A percentile compares a stretch with the other conserved stretches of the same genome.
Evolutionary conservation across 129 eudicot genomes (phyloP).

Genomic region (Apium graveolens): DNA sequence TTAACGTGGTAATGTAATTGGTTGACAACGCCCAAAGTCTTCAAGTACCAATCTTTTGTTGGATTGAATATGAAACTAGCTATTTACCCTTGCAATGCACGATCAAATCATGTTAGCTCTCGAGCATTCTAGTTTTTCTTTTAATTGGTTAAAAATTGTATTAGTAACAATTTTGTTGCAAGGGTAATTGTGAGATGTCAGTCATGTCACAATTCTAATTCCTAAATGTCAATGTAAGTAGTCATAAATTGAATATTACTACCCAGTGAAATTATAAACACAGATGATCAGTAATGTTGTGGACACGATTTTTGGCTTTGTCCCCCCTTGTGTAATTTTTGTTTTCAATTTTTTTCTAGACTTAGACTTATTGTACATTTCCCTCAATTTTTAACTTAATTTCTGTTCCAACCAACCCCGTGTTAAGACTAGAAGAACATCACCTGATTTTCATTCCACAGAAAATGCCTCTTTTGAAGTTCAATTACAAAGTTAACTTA

Average conservation of each 20-base stretch:
- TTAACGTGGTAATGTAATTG: background rate
- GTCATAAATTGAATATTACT: background rate
- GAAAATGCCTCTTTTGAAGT: background rate
- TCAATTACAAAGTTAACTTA: too few relatives aligned
- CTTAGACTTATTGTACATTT: too few relatives aligned
- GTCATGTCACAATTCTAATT: background rate
- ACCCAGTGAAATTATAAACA: background rate
- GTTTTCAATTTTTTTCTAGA: too few relatives aligned
- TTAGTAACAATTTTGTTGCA: background rate
- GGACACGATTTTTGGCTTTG: too few relatives aligned
- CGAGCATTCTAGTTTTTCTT: too few relatives aligned
- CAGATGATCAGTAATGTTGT: background rate
- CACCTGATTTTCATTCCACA: background rate
- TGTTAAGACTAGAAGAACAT: background rate
- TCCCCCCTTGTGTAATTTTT: too few relatives aligned
- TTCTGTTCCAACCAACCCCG: background rate
- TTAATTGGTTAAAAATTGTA: too few relatives aligned
- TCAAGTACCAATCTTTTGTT: background rate
- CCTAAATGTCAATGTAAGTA: background rate
- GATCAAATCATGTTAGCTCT: too few relatives aligned
- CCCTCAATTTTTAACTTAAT: background rate
- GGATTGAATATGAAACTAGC: too few relatives aligned
- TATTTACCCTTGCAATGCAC: too few relatives aligned
- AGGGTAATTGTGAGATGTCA: background rate
- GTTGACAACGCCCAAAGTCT: background rate